Evolutionary conservation across 2,329 filamentous ascomycete genomes (phyloP), one percentile per base, ranked within the genome.

Genomic region (Paraphaeosphaeria minitans): DNA sequence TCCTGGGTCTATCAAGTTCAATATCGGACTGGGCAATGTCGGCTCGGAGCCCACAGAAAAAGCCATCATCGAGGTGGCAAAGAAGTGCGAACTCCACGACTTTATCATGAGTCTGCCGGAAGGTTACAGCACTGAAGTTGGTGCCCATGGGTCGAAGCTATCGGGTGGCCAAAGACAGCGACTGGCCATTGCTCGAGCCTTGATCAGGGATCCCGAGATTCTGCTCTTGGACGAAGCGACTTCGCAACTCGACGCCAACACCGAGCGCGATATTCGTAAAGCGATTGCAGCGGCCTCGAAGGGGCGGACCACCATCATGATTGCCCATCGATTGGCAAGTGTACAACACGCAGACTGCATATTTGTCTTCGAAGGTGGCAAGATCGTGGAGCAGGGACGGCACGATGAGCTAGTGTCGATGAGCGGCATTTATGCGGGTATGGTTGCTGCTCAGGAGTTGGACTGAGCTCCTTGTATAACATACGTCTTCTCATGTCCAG

Each of bases 331-430:
- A 14, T 80, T 94, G 50, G 88, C 88, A 0, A 94, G 89, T 13
- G 87, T 93, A 21, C 90, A 91, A 74, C 89, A 93, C 65, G 89
- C 90, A 1, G 88, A 94, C 72, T 79, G 88, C n/a, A 93, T 93
- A 43, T 92, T 91, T 66, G 90, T 94, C 0, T 85, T 95, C 49
- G 89, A 89, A 12, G 83, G 87, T 60, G 86, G 88, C 24, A 83
- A 74, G 22, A 82, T 90, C 39, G 78, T 86, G 1, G 87, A 90
- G 69, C 76, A 79, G 56, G 87, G 89, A n/a, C 82, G 82, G 21
- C 87, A 90, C 69, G 77, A 80, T 5, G 85, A 88, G 66, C 75
- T 89, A 63, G 77, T 89, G 37, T 62, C 66, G 19, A 57, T 66
- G 46, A 68, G 73, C 8, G 73, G 74, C 19, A 73, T 75, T 49